phyloP scores from a whole-genome alignment of 257 asterid genomes.

The Rehmannia glutinosa region DNA sequence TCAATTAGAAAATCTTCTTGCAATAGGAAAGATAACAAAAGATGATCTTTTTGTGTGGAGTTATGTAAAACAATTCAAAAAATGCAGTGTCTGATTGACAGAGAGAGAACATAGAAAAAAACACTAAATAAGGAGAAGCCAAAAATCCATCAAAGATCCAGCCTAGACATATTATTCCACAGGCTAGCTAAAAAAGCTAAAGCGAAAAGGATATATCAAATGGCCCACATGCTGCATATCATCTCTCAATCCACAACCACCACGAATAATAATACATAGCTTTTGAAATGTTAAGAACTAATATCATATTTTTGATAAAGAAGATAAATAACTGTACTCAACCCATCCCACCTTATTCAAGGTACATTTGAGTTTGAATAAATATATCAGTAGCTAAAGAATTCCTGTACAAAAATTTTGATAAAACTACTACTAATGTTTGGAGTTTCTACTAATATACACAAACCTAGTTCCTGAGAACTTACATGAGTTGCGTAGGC shows the following conservation, averaged over 20 bases:
- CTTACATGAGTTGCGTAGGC: slow-evolving; percentile 1
- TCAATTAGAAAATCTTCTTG: too few species aligned
- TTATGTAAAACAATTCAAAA: too few species aligned
- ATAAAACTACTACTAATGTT: slow-evolving; percentile 8
- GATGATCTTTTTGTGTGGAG: too few species aligned
- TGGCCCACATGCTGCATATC: slow-evolving; percentile 12
- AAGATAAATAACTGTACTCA: slow-evolving; percentile 3
- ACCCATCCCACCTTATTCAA: slow-evolving; percentile 1
- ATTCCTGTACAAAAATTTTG: slow-evolving; percentile 37
- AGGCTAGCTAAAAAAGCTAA: background rate
- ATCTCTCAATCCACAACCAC: slow-evolving; percentile 2
- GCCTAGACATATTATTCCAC: background rate
- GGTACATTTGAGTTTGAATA: slow-evolving; percentile 10
- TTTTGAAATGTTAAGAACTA: too few species aligned
- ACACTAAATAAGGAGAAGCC: background rate
- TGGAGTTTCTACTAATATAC: slow-evolving; percentile 24
- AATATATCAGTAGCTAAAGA: slow-evolving; percentile 15
- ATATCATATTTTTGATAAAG: too few species aligned
- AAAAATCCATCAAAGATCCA: slow-evolving; percentile 13
- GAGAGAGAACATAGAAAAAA: too few species aligned
- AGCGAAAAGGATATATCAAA: background rate
- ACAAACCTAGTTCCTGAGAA: slow-evolving; percentile 15
- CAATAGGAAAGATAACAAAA: too few species aligned
- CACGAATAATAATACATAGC: background rate
- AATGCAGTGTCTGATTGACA: too few species aligned